These are phyloP conservation scores for Lithospermum erythrorhizon DNA, from an alignment of 257 asterid genomes.

Conservation along the genomic window DNA sequence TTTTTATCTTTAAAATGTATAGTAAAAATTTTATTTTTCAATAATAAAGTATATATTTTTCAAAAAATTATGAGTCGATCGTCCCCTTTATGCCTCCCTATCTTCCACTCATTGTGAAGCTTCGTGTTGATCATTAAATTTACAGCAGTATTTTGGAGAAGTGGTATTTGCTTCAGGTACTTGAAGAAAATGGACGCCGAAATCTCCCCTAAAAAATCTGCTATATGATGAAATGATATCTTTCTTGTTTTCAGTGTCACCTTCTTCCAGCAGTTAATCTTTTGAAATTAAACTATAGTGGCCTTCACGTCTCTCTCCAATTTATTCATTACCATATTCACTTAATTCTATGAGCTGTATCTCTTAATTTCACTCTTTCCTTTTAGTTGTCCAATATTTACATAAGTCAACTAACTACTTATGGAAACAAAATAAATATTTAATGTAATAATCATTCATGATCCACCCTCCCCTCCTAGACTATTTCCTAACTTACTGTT, in stretches of 20 bases:
- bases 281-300: slow-evolving; percentile 7
- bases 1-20: too few relatives aligned
- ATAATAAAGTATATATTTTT: too few relatives aligned
- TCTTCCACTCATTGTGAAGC: too few relatives aligned
- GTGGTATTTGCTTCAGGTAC: too few relatives aligned
- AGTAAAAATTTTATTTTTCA: too few relatives aligned
- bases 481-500: not conserved
- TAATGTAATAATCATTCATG: not conserved
- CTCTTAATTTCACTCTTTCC: not conserved
- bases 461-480: not conserved
- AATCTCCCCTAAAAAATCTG: not conserved
- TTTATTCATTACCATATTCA: not conserved
- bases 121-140: too few relatives aligned
- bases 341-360: not conserved
- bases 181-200: not conserved
- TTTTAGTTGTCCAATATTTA: not conserved
- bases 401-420: slow-evolving; percentile 24
- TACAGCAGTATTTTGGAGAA: too few relatives aligned
- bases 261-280: not conserved
- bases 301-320: slow-evolving; percentile 23
- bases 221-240: not conserved
- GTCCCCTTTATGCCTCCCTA: too few relatives aligned
- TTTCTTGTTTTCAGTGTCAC: not conserved
- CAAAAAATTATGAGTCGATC: too few relatives aligned
- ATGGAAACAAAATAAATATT: slow-evolving; percentile 12